A percentile compares a stretch with the other conserved stretches of the same genome.
phyloP scores from a whole-genome alignment of 75 land plant species.

The Gnetum montanum region DNA sequence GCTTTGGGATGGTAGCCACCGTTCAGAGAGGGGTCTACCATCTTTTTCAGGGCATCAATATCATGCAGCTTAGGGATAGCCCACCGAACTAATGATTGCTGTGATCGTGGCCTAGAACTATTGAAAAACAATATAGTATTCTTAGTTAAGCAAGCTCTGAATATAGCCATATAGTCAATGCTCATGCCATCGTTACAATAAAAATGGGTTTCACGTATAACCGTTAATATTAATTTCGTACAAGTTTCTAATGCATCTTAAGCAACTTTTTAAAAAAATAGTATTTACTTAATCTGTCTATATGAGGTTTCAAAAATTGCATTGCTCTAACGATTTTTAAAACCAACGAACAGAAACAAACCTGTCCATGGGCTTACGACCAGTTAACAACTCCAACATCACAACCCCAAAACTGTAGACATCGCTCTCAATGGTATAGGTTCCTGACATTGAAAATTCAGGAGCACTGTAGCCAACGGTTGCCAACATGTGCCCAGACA shows the following conservation, averaged over 20 bases:
- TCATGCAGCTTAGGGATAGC: slow-evolving; percentile 67
- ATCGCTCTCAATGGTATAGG: slow-evolving; percentile 48
- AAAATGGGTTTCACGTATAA: neutral
- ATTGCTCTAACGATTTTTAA: neutral
- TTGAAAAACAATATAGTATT: neutral
- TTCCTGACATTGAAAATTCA: slow-evolving; percentile 45
- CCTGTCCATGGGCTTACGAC: slow-evolving; percentile 67
- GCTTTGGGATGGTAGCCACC: slow-evolving; percentile 54
- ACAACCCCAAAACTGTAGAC: slow-evolving; percentile 85
- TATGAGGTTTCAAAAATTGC: no score
- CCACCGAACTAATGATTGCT: slow-evolving; percentile 65
- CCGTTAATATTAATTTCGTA: no score
- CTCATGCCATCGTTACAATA: no score
- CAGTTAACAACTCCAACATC: slow-evolving; percentile 75
- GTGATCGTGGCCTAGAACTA: slow-evolving; percentile 50
- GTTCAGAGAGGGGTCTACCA: slow-evolving; percentile 65
- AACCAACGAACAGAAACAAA: slow-evolving; percentile 5
- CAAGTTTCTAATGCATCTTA: no score
- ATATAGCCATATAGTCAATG: no score
- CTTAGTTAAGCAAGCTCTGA: no score
- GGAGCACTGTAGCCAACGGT: slow-evolving; percentile 63
- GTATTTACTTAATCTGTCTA: neutral
- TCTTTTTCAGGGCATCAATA: slow-evolving; percentile 51
- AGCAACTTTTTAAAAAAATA: neutral
- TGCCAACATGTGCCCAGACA: slow-evolving; percentile 23